A percentile compares a stretch with the other conserved stretches of the same genome.
phyloP scores from a whole-genome alignment of 208 protist genomes.

The Sergeia podlipaevii region DNA sequence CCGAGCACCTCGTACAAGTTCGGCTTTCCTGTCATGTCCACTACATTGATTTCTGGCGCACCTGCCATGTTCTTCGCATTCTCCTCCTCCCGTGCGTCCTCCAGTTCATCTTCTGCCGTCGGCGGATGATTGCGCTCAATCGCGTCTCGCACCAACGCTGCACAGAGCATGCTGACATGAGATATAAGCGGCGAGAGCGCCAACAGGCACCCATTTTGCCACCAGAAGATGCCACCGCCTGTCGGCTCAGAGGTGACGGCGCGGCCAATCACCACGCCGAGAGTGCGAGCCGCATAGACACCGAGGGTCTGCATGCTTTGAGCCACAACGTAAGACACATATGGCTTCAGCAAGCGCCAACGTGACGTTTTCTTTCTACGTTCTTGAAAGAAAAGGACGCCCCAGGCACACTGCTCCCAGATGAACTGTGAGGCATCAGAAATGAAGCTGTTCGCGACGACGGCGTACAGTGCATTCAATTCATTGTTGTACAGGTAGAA shows the following conservation, averaged over 20 bases:
- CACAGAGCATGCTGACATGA: conserved; percentile 1
- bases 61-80: conserved; percentile 32
- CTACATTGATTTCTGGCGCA: background rate
- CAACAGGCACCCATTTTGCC: conserved; percentile 30
- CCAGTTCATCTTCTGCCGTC: conserved; percentile 44
- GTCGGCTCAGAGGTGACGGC: conserved; percentile 20
- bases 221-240: conserved; percentile 48
- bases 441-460: conserved; percentile 39
- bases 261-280: conserved; percentile 23
- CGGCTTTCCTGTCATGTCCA: conserved; percentile 1
- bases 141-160: conserved; percentile 5
- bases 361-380: conserved; percentile 30
- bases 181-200: conserved; percentile 23
- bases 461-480: conserved; percentile 25
- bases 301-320: conserved; percentile 20
- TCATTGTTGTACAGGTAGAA: conserved; percentile 50
- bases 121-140: conserved; percentile 39
- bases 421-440: conserved; percentile 30
- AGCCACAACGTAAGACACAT: conserved; percentile 14
- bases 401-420: conserved; percentile 41
- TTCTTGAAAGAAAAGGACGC: conserved; percentile 16
- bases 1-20: conserved; percentile 65
- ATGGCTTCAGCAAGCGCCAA: conserved; percentile 61
- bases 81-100: conserved; percentile 38
- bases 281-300: conserved; percentile 21